Base-by-base conservation (phyloP, 441 rosid species). In the Macaranga tanarius region DNA sequence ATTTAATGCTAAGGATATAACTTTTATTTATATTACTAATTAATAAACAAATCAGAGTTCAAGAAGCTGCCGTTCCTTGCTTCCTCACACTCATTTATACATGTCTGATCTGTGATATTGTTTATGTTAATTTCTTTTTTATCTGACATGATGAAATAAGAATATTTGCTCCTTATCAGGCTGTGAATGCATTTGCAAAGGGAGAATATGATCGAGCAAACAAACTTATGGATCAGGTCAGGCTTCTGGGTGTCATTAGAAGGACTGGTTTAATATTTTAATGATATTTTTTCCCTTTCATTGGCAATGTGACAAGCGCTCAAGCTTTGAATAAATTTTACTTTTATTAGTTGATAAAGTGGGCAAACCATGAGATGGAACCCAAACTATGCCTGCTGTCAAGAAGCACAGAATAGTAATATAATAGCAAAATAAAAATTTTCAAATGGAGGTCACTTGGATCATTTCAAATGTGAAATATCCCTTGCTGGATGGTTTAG, bases 181-280 rank as follows among this genome's bases (percentile, higher is more conserved):
- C 90, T 72, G 79, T 76, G 50, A 76, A 73, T 54, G 88, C 95
- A 71, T 85, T 83, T 72, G 75, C 77, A 0, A 77, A 73, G 12
- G 89, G 83, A 55, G 85, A 89, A 67, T 67, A 69, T 68, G 87
- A 38, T 69, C 81, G 26, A 71, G 85, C 88, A 44, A 67, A 72
- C 81, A 84, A 77, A 79, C 84, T 86, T 23, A 65, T 85, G 71
- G 84, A 84, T 61, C 7, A 82, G 87, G 95, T 89, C 71, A 66
- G 42, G 64, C 56, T 75, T 77, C 62, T 34, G 26, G 28, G 60
- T 48, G 10, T 57, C 26, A 13, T 31, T 15, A 10, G 9, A 56
- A 50, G 57, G 26, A 64, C 38, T 4, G 38, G 19, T 15, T 5
- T 51, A 47, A 20, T 38, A 7, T 23, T 15, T 19, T 44, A 19